These are phyloP conservation scores for Torulaspora quercuum DNA, from an alignment of 805 yeast species.

Conservation along the genomic window DNA sequence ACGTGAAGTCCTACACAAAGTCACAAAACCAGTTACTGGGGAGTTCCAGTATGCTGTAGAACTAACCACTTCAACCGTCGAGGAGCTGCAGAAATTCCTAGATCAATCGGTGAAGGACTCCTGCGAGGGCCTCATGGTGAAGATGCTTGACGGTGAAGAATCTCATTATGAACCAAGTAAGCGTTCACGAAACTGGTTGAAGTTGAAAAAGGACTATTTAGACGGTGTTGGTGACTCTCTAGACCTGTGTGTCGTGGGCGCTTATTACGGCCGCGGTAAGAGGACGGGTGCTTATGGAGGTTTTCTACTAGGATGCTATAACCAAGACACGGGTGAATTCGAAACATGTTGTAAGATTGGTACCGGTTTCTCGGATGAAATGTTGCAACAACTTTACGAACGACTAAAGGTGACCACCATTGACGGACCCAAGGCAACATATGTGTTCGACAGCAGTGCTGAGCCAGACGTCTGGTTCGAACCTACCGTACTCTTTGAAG, in stretches of 20 bases:
- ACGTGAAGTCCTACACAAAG: slow-evolving; percentile 53
- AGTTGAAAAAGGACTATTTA: slow-evolving; percentile 89
- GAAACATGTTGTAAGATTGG: slow-evolving; percentile 97
- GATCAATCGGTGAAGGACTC: slow-evolving; percentile 86
- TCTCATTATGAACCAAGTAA: slow-evolving; percentile 91
- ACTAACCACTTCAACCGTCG: slow-evolving; percentile 63
- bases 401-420: slow-evolving; percentile 66
- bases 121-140: slow-evolving; percentile 97
- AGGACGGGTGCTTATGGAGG: slow-evolving; percentile 96
- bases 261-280: slow-evolving; percentile 89
- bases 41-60: slow-evolving; percentile 77
- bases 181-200: slow-evolving; percentile 92
- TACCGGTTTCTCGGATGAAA: slow-evolving; percentile 91
- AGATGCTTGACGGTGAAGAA: slow-evolving; percentile 75
- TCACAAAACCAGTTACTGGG: slow-evolving; percentile 62
- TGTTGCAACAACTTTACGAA: slow-evolving; percentile 56
- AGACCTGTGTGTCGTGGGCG: slow-evolving; percentile 91
- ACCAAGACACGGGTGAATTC: slow-evolving; percentile 84
- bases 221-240: slow-evolving; percentile 95
- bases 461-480: slow-evolving; percentile 94
- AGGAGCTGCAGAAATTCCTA: slow-evolving; percentile 74
- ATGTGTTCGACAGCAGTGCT: slow-evolving; percentile 66
- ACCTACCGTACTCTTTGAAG: slow-evolving; percentile 80
- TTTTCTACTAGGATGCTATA: slow-evolving; percentile 83
- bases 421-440: slow-evolving; percentile 59